Conservation (phyloP, 1,139 yeast species). For the Yamadazyma conglobata region DNA sequence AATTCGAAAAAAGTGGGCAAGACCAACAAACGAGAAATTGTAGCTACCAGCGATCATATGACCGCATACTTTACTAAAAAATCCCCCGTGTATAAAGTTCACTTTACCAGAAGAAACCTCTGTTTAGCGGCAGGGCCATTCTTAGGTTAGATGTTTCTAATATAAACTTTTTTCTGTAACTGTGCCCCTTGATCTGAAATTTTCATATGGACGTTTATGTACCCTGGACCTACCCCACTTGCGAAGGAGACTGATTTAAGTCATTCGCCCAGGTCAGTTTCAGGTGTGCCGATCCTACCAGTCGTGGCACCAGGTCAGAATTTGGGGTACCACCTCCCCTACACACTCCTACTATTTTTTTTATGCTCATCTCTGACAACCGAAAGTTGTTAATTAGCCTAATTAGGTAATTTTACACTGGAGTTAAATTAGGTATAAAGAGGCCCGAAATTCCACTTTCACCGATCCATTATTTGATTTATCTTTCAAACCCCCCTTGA, state of each 20-base stretch:
- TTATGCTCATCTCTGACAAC: no score
- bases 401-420: conserved; percentile 1
- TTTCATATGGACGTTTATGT: no score
- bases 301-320: no score
- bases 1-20: conserved; percentile 11
- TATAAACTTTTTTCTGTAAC: no score
- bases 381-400: conserved; percentile 2
- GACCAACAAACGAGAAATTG: conserved; percentile 57
- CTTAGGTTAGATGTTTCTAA: conserved; percentile 17
- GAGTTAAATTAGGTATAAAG: neutral
- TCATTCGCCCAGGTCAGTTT: no score
- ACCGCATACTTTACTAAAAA: conserved; percentile 91
- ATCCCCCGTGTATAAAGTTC: conserved; percentile 91
- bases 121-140: conserved; percentile 94
- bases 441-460: neutral
- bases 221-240: no score
- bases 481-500: neutral
- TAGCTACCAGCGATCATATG: conserved; percentile 85
- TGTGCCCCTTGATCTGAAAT: no score
- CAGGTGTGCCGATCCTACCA: no score
- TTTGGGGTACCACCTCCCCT: no score
- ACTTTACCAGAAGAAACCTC: conserved; percentile 84
- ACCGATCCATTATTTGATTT: conserved; percentile 1
- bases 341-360: no score
- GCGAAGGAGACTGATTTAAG: no score